Evolutionary conservation across 768 basidiomycete genomes (phyloP), one percentile per base, ranked within the genome.

Genomic region (Amanita subjunquillea): DNA sequence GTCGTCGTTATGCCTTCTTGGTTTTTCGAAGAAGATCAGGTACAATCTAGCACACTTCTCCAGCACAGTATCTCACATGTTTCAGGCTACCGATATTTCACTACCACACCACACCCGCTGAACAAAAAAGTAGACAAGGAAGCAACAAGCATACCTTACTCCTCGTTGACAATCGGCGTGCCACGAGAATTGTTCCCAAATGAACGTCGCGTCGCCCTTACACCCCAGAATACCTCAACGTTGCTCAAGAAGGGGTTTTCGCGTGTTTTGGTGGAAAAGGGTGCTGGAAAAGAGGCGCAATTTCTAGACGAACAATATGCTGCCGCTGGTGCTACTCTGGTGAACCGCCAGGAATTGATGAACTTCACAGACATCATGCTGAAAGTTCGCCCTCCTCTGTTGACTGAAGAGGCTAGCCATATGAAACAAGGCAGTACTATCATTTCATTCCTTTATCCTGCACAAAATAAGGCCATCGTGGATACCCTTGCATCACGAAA

Each of bases 211-310:
- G 89, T 92, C 41, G 77, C 89, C 37, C 68, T 93, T 6, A 89
- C 91, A 0, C 91, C 91, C 3, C 79, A 84, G 62, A 91, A 91
- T 61, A 80, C 80, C 3, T 72, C 80, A 3, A 62, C 85, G 30
- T 72, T 93, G 45, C 75, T 79, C 54, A 92, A 92, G 75, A 92
- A 93, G 59, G 91, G 91, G 5, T 91, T 93, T 61, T 59, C 67
- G 5, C 74, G 74, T 51, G 79, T 93, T 45, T 72, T 92, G 34
- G 76, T 93, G 22, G 88, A 91, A 63, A 75, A 73, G 39, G 73
- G 78, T 55, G 85, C 87, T 17, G 91, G 91, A 42, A 63, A 66
- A 36, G 73, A 79, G 48, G 83, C 91, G 4, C 84, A 90, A 62
- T 93, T 92, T 66, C 68, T 83, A 56, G 87, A 93, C 60, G 85